These are phyloP conservation scores for Rhizomucor pusillus DNA, from an alignment of 371 early-diverging fungal species.

Conservation along the genomic window DNA sequence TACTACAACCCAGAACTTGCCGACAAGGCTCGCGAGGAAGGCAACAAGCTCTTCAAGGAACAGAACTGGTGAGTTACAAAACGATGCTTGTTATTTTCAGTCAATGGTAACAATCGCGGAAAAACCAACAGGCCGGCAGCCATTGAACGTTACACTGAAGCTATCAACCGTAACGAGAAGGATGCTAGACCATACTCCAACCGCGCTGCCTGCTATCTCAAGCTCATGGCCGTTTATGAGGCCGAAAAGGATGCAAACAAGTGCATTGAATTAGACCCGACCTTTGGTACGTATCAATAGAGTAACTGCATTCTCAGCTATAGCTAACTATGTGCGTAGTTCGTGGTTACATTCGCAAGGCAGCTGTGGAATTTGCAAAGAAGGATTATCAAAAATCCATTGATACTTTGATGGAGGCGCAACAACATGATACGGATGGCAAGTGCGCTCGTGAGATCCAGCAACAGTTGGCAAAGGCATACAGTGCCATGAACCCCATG, in stretches of 20 bases:
- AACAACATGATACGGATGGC: slow-evolving; percentile 76
- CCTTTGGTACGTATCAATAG: slow-evolving; percentile 57
- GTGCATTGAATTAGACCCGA: slow-evolving; percentile 85
- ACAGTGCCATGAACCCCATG: slow-evolving; percentile 70
- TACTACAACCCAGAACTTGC: slow-evolving; percentile 84
- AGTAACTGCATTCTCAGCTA: background rate
- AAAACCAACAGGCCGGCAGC: slow-evolving; percentile 64
- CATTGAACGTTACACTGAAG: slow-evolving; percentile 94
- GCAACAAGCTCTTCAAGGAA: slow-evolving; percentile 92
- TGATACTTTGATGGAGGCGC: slow-evolving; percentile 81
- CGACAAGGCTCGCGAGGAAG: slow-evolving; percentile 91
- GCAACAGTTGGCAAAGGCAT: slow-evolving; percentile 75
- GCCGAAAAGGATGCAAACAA: slow-evolving; percentile 94
- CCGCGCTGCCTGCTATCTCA: slow-evolving; percentile 95
- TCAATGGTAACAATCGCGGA: background rate
- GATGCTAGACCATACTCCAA: slow-evolving; percentile 94
- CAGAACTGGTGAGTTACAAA: slow-evolving; percentile 57
- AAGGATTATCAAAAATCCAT: slow-evolving; percentile 85
- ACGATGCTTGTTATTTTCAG: background rate
- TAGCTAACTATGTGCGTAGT: slow-evolving; percentile 28
- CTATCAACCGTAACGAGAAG: slow-evolving; percentile 91
- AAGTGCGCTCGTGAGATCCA: slow-evolving; percentile 85
- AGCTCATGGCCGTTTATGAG: slow-evolving; percentile 92
- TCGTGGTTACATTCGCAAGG: slow-evolving; percentile 97
- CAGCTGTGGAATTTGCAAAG: slow-evolving; percentile 86